Percentiles rank a stretch among this genome's conserved stretches.
These are phyloP conservation scores for Claviceps maximensis DNA, from an alignment of 2,329 filamentous ascomycete species.

Conservation along the genomic window DNA sequence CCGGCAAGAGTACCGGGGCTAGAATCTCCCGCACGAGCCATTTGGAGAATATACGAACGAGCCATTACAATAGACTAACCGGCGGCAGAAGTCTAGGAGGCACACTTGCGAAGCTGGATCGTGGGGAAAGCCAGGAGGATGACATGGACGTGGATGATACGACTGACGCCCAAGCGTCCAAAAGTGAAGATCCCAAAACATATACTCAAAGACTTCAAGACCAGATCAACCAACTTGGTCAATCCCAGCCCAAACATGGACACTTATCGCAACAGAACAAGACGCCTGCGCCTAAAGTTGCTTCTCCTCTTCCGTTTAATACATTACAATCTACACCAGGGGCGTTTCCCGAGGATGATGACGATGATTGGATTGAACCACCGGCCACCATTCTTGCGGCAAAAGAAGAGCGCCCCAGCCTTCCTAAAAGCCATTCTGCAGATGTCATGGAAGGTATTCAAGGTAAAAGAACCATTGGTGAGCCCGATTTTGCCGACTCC, in stretches of 20 bases:
- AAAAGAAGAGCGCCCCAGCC: slow-evolving; percentile 30
- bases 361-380: slow-evolving; percentile 52
- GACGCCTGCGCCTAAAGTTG: slow-evolving; percentile 15
- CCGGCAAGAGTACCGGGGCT: slow-evolving; percentile 69
- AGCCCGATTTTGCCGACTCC: slow-evolving; percentile 20
- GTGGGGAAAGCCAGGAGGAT: slow-evolving; percentile 34
- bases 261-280: slow-evolving; percentile 23
- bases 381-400: slow-evolving; percentile 21
- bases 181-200: slow-evolving; percentile 50
- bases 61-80: slow-evolving; percentile 60
- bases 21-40: slow-evolving; percentile 67
- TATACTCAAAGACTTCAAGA: slow-evolving; percentile 91
- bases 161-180: slow-evolving; percentile 15
- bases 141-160: slow-evolving; percentile 40
- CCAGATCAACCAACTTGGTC: slow-evolving; percentile 65
- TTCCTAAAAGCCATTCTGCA: slow-evolving; percentile 47
- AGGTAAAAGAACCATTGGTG: slow-evolving; percentile 34
- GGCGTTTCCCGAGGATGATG: slow-evolving; percentile 45
- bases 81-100: slow-evolving; percentile 59
- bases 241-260: slow-evolving; percentile 36
- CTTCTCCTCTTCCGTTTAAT: slow-evolving; percentile 15
- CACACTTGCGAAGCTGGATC: slow-evolving; percentile 25
- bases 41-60: slow-evolving; percentile 56
- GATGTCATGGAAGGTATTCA: slow-evolving; percentile 47
- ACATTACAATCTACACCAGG: slow-evolving; percentile 37